Evolutionary conservation across 371 early-diverging fungal species (phyloP), one percentile per base, ranked within the genome.

Genomic region (Apophysomyces trapeziformis): DNA sequence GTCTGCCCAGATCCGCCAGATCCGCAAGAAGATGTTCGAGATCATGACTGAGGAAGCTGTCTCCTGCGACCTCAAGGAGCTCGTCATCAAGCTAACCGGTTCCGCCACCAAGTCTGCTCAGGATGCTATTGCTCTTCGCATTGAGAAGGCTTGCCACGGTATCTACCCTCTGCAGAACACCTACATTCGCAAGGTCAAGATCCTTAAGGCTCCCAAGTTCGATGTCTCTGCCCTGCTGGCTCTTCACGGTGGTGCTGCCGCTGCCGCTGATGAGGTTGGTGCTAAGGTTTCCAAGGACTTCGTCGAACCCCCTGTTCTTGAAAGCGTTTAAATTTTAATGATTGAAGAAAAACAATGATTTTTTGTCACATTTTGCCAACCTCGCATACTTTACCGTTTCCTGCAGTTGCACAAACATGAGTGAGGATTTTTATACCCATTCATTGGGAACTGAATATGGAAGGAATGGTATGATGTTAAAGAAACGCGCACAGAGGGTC

Each of bases 1-100:
- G 83, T 80, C 91, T 74, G 86, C 97, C 65, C 99, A 99, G 88
- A 96, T 99, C 87, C 96, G 96, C 73, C 89, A 89, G 77, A 99
- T 99, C 87, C 96, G 99, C 87, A 96, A 99, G 92, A 98, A 98
- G 94, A 99, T 99, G 96, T 96, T 98, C 85, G 99, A 99, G 78
- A 92, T 99, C 85, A 94, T 99, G 87, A 89, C 85, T 73, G 88
- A 91, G 68, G 98, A 99, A 88, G 89, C 96, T 57, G 66, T 89
- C 68, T 83, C 90, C 41, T 91, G 94, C 87, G 97, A 98, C 83
- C 87, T 99, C 78, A 95, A 96, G 89, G 96, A 96, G 78, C 87
- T 99, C 47, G 94, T 99, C 79, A 89, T 89, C 82, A 99, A 99
- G 95, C 89, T 99, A 59, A 87, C 91, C 78, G 83, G 89, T 65